Conservation (phyloP, 2,329 filamentous ascomycete genomes). For the Pochonia chlamydosporia region DNA sequence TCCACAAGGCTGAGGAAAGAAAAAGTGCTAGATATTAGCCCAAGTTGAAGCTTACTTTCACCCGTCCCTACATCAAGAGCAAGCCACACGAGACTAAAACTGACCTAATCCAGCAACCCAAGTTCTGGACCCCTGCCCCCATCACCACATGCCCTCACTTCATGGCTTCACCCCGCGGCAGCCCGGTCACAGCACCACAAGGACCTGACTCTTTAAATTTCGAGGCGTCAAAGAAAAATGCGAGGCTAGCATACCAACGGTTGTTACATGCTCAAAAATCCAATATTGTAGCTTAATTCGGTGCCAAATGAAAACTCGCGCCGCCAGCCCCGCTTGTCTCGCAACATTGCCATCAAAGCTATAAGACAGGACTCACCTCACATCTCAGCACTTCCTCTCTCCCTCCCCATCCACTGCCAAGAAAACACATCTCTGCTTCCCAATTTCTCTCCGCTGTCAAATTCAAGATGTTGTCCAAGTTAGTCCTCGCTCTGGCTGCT, state of each 20-base stretch:
- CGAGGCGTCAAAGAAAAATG: neutral
- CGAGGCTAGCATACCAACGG: too few species aligned
- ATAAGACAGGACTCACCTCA: neutral
- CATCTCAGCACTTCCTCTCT: too few species aligned
- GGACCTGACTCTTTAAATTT: neutral
- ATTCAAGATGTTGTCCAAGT: constrained; percentile 24
- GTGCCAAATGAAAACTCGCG: neutral
- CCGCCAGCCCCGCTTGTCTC: neutral
- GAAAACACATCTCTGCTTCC: neutral
- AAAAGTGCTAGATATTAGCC: too few species aligned
- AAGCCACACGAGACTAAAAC: too few species aligned
- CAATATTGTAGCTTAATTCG: neutral
- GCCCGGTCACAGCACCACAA: neutral
- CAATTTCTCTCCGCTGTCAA: constrained; percentile 8
- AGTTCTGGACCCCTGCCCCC: too few species aligned
- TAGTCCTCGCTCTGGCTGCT: constrained; percentile 27
- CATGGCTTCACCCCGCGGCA: neutral
- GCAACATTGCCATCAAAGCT: neutral
- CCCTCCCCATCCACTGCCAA: too few species aligned
- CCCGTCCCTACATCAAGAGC: too few species aligned
- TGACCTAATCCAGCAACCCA: too few species aligned
- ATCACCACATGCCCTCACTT: too few species aligned
- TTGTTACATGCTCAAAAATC: too few species aligned
- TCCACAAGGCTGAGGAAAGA: too few species aligned
- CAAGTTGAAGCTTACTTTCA: too few species aligned